These are phyloP conservation scores for Penicillium pancosmium DNA, from an alignment of 495 filamentous ascomycete genomes.

Conservation along the genomic window DNA sequence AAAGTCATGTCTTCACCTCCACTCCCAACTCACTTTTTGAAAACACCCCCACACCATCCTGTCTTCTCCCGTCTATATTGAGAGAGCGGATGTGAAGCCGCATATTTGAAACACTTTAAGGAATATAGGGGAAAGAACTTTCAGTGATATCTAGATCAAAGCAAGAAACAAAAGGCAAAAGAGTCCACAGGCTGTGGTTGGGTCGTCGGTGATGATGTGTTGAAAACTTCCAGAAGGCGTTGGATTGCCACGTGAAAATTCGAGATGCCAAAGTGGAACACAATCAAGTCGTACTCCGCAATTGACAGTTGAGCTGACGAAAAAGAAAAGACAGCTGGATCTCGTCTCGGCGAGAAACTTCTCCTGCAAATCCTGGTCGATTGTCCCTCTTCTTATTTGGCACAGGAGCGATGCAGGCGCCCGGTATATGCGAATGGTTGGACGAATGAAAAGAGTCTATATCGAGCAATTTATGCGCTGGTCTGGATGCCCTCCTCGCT, in stretches of 20 bases:
- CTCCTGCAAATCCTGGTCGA: conserved; percentile 7
- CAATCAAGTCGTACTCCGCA: conserved; percentile 1
- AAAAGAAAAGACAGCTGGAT: conserved; percentile 11
- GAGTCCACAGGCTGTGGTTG: conserved; percentile 21
- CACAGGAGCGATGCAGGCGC: conserved; percentile 10
- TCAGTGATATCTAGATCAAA: conserved; percentile 70
- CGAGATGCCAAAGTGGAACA: conserved; percentile 6
- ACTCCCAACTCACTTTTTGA: conserved; percentile 27
- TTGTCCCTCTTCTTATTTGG: conserved; percentile 7
- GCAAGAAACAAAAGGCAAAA: conserved; percentile 54
- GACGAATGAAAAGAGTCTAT: conserved; percentile 16
- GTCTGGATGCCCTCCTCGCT: conserved; percentile 31
- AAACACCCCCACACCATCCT: conserved; percentile 8
- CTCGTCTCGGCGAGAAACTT: conserved; percentile 1
- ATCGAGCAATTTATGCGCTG: conserved; percentile 33
- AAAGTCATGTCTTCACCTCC: conserved; percentile 21
- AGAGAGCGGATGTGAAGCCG: conserved; percentile 59
- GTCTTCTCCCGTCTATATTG: conserved; percentile 23
- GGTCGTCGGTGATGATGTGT: conserved; percentile 25
- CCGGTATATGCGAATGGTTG: conserved; percentile 12
- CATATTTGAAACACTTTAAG: conserved; percentile 68
- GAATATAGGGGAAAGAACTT: conserved; percentile 43
- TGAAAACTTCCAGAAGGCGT: conserved; percentile 21
- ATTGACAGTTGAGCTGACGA: conserved; percentile 1
- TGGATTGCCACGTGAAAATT: conserved; percentile 3